A percentile compares a stretch with the other conserved stretches of the same genome.
phyloP scores from a whole-genome alignment of 306 rosid species.

The Dalbergia oliveri region DNA sequence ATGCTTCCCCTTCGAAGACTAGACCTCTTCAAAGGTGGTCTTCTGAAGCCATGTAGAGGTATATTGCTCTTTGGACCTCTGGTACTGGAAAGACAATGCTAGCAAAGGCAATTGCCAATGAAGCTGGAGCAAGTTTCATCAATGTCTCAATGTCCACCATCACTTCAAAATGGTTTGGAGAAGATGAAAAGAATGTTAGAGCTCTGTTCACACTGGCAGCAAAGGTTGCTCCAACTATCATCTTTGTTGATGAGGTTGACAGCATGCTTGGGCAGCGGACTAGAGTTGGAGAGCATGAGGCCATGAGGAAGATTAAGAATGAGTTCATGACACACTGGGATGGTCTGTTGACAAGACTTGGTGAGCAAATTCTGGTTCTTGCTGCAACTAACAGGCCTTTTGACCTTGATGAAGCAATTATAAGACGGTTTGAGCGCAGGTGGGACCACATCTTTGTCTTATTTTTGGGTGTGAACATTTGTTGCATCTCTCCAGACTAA shows the following conservation, averaged over 20 bases:
- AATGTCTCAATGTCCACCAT: conserved; percentile 86
- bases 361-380: conserved; percentile 72
- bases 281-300: conserved; percentile 78
- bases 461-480: no score
- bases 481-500: conserved; percentile 9
- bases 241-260: conserved; percentile 87
- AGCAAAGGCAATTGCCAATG: conserved; percentile 87
- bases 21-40: conserved; percentile 77
- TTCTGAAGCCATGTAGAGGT: conserved; percentile 84
- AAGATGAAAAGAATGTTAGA: conserved; percentile 79
- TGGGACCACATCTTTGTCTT: conserved; percentile 29
- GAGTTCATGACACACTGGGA: conserved; percentile 92
- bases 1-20: conserved; percentile 93
- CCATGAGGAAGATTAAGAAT: conserved; percentile 83
- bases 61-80: conserved; percentile 86
- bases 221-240: conserved; percentile 83
- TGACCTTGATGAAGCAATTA: conserved; percentile 91
- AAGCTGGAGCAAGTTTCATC: conserved; percentile 87
- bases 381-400: conserved; percentile 93
- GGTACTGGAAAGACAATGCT: conserved; percentile 92
- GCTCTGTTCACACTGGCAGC: conserved; percentile 85
- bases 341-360: conserved; percentile 72
- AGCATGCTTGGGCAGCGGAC: conserved; percentile 90
- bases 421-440: conserved; percentile 88
- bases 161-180: conserved; percentile 80